Percentiles rank a stretch among this genome's conserved stretches.
These are phyloP conservation scores for Dioszegia aurantiaca DNA, from an alignment of 768 basidiomycete species.

Conservation along the genomic window DNA sequence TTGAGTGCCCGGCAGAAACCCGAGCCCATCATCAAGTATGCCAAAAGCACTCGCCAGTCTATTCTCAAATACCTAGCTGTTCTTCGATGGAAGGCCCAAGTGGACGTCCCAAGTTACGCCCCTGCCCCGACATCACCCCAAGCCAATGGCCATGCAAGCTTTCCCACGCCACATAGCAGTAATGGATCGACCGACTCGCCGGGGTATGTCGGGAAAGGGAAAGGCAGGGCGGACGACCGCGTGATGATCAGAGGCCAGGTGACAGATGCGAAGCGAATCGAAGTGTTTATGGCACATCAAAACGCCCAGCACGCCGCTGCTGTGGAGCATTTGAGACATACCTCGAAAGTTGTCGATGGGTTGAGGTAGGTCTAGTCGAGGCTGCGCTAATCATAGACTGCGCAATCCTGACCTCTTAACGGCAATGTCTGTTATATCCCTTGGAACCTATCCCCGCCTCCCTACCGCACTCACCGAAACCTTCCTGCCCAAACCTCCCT, in stretches of 20 bases:
- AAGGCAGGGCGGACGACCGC: conserved; percentile 25
- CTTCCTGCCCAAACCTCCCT: conserved; percentile 63
- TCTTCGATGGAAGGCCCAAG: conserved; percentile 42
- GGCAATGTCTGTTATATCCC: conserved; percentile 81
- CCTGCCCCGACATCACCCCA: neutral
- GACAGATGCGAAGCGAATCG: conserved; percentile 41
- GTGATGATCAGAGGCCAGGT: conserved; percentile 29
- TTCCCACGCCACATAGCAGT: conserved; percentile 42
- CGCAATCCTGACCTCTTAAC: conserved; percentile 92
- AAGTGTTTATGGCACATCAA: conserved; percentile 40
- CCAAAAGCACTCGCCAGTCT: conserved; percentile 39
- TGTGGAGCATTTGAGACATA: conserved; percentile 63
- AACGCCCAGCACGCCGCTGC: conserved; percentile 70
- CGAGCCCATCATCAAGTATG: conserved; percentile 40
- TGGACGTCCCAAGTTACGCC: conserved; percentile 24
- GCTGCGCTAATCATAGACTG: conserved; percentile 66
- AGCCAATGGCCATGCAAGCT: conserved; percentile 18
- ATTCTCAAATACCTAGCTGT: conserved; percentile 43
- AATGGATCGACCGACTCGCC: conserved; percentile 36
- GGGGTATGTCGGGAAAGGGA: conserved; percentile 28
- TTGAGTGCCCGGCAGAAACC: conserved; percentile 29
- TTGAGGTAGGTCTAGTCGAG: conserved; percentile 62
- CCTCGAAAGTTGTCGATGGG: conserved; percentile 68
- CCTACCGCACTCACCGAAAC: conserved; percentile 78
- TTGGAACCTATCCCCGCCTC: conserved; percentile 78